These are phyloP conservation scores for Simmondsia chinensis DNA, from an alignment of 148 eudicot species.

Conservation along the genomic window DNA sequence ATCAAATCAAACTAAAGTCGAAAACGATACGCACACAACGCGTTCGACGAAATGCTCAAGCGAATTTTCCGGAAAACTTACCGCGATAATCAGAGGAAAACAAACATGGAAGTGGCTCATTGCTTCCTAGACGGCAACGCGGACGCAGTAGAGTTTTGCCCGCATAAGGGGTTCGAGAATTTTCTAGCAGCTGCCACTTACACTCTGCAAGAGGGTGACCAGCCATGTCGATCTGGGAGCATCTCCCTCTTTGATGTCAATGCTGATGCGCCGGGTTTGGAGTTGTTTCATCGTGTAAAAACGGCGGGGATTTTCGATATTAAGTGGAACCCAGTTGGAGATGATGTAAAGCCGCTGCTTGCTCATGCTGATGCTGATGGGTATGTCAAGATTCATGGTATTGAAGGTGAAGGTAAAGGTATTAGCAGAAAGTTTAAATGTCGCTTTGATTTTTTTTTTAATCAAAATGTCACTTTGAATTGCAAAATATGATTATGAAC, in stretches of 20 bases:
- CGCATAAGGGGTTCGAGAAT: constrained; percentile 44
- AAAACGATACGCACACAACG: constrained; percentile 21
- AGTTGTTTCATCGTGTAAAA: constrained; percentile 38
- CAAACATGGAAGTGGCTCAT: constrained; percentile 50
- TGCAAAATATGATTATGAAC: too few species aligned
- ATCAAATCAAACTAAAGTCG: too few species aligned
- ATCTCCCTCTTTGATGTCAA: constrained; percentile 69
- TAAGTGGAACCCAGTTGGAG: constrained; percentile 59
- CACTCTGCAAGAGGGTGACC: constrained; percentile 61
- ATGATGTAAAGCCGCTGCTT: constrained; percentile 34
- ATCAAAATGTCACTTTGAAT: too few species aligned
- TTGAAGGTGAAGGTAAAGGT: too few species aligned
- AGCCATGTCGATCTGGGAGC: constrained; percentile 55
- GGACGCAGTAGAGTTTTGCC: constrained; percentile 91
- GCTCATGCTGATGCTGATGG: constrained; percentile 98
- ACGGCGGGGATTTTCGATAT: constrained; percentile 84
- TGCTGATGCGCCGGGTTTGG: constrained; percentile 23
- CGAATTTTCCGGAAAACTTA: background rate
- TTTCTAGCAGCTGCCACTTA: constrained; percentile 79
- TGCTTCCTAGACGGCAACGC: constrained; percentile 64
- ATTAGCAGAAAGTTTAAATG: too few species aligned
- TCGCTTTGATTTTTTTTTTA: constrained; percentile 11
- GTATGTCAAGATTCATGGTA: constrained; percentile 40
- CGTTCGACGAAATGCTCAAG: constrained; percentile 53
- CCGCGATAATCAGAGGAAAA: background rate